Percentiles rank a stretch among this genome's conserved stretches.
Conservation (phyloP, 805 yeast species). For the Candida lessepsii region DNA sequence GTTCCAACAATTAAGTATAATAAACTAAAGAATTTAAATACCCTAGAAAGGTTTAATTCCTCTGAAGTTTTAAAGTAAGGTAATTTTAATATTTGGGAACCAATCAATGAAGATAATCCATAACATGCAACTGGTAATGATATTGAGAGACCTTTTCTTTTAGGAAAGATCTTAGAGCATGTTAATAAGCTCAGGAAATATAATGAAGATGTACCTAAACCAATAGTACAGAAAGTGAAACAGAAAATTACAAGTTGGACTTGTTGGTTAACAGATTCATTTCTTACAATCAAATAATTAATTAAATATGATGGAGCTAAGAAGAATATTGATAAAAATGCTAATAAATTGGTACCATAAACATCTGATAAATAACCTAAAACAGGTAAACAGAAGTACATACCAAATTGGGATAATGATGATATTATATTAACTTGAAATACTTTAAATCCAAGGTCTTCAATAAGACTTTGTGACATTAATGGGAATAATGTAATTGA, state of each 20-base stretch:
- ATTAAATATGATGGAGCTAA: slow-evolving; percentile 67
- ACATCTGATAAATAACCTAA: slow-evolving; percentile 80
- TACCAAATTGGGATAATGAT: slow-evolving; percentile 71
- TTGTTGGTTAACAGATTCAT: background rate
- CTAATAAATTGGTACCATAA: slow-evolving; percentile 77
- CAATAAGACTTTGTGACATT: slow-evolving; percentile 68
- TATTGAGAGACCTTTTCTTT: slow-evolving; percentile 73
- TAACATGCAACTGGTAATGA: slow-evolving; percentile 86
- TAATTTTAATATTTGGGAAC: slow-evolving; percentile 58
- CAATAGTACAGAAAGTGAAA: slow-evolving; percentile 56
- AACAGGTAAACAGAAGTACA: slow-evolving; percentile 80
- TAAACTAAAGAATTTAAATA: slow-evolving; percentile 52
- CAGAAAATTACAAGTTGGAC: slow-evolving; percentile 27
- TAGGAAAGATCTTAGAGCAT: slow-evolving; percentile 83
- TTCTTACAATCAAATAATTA: slow-evolving; percentile 19
- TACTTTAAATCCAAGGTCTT: slow-evolving; percentile 58
- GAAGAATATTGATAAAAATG: slow-evolving; percentile 56
- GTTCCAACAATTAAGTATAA: slow-evolving; percentile 57
- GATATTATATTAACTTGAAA: slow-evolving; percentile 69
- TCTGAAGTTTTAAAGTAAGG: slow-evolving; percentile 29
- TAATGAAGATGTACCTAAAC: slow-evolving; percentile 69
- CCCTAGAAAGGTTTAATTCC: slow-evolving; percentile 45
- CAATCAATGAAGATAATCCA: slow-evolving; percentile 77
- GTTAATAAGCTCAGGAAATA: slow-evolving; percentile 72
- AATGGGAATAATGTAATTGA: slow-evolving; percentile 80